These are phyloP conservation scores for Plasmodium vinckei DNA, from an alignment of 169 alveolate species.

Conservation along the genomic window DNA sequence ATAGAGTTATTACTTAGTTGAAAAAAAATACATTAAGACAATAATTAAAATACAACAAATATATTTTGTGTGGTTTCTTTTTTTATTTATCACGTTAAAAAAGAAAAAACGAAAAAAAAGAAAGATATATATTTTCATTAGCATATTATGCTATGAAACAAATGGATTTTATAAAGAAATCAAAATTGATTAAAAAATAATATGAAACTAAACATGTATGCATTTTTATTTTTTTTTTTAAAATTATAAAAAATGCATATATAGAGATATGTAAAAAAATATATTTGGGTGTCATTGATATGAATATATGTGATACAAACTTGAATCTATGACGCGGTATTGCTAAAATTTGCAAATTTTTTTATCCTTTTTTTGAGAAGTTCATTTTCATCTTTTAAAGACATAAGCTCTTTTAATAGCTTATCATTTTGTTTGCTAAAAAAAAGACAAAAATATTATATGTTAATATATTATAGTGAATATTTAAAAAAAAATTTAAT, in stretches of 20 bases:
- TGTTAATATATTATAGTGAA: background rate
- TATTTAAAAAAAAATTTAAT: background rate
- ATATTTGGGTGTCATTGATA: background rate
- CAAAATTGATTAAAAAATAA: background rate
- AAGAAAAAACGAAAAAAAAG: background rate
- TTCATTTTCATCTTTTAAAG: slow-evolving; percentile 60
- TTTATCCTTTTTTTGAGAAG: slow-evolving; percentile 56
- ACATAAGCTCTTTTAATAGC: slow-evolving; percentile 29
- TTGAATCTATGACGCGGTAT: background rate
- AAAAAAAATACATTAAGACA: background rate
- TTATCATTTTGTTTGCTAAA: slow-evolving; percentile 29
- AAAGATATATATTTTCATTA: background rate
- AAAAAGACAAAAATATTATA: background rate
- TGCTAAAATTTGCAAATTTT: slow-evolving; percentile 33
- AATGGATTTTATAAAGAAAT: background rate
- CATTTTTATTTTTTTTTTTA: background rate
- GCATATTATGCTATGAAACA: background rate
- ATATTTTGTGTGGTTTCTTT: background rate
- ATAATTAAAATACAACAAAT: background rate
- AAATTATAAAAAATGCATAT: background rate
- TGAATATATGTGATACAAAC: too few species aligned
- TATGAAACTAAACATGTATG: background rate
- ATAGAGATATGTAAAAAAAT: background rate
- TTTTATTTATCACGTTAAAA: too few species aligned
- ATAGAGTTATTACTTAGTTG: background rate